Evolutionary conservation across 2,329 filamentous ascomycete genomes (phyloP), one percentile per base, ranked within the genome.

Genomic region (Xylariaceae sp.): DNA sequence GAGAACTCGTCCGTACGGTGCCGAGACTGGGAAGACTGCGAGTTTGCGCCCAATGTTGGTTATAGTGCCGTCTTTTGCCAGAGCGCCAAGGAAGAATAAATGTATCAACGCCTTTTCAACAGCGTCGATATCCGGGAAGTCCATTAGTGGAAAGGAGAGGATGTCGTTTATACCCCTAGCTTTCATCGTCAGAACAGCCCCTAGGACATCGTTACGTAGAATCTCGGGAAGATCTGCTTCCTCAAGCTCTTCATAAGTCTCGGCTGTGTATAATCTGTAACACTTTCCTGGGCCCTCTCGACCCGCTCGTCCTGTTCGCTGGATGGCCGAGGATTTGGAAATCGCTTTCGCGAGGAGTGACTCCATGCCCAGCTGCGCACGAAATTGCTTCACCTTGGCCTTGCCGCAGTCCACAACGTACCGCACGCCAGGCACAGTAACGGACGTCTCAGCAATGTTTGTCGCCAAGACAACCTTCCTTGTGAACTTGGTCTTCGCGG

Each of bases 391-490:
- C 58, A 95, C 82, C 68, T 99, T 99, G 9, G 89, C 89, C 64
- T 97, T 97, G 42, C 94, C 94, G 50, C 89, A 89, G 66, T 99
- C 94, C 17, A 99, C 81, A 10, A 99, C 93, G 61, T 88, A 94
- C 5, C 90, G 84, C 6, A 99, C 91, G 2, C 94, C 94, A 0
- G 93, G 88, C 0, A 99, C 92, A 0, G 94, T 99, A 53, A 99
- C 89, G 1, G 94, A 97, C 0, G 94, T 97, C 69, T 99, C 94
- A n/a, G 94, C 94, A 63, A 99, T 97, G 65, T 99, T 99, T 13
- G 94, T 99, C 0, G 92, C 87, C 1, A 99, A 75, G 0, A 99
- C 91, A 12, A 97, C 80, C 66, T 97, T 97, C 41, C 94, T 82
- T 0, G 90, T 95, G 50, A 79, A 81, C n/a, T 78, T 78, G 2